Percentiles rank a stretch among this genome's conserved stretches.
phyloP scores from a whole-genome alignment of 257 asterid genomes.

The Paulownia fortunei region DNA sequence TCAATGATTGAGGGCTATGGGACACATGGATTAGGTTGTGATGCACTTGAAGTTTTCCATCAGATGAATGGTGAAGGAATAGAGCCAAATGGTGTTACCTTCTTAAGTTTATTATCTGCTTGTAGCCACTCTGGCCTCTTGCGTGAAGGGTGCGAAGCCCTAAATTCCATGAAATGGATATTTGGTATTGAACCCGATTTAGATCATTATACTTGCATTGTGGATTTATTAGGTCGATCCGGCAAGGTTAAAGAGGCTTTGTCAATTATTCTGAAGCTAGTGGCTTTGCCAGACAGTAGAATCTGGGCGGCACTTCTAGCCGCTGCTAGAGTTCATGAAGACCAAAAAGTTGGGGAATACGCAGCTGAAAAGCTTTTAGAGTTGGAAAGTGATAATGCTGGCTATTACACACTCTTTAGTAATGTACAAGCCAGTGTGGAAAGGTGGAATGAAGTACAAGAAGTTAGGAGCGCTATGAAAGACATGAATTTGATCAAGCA shows the following conservation, averaged over 20 bases:
- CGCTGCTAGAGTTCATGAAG: conserved; percentile 46
- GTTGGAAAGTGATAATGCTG: conserved; percentile 45
- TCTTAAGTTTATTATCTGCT: conserved; percentile 54
- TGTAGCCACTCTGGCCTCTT: conserved; percentile 60
- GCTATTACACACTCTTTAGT: conserved; percentile 44
- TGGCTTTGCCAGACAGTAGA: conserved; percentile 45
- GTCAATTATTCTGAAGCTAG: conserved; percentile 39
- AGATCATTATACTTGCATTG: conserved; percentile 57
- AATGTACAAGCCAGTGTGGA: conserved; percentile 44
- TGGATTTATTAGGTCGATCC: conserved; percentile 55
- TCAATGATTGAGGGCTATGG: conserved; percentile 65
- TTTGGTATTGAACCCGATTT: conserved; percentile 44
- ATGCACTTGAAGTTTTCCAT: conserved; percentile 44
- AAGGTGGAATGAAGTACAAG: conserved; percentile 53
- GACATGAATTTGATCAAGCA: conserved; percentile 42
- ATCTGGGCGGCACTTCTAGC: conserved; percentile 58
- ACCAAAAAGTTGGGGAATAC: conserved; percentile 38
- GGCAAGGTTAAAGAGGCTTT: conserved; percentile 54
- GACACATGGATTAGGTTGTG: conserved; percentile 47
- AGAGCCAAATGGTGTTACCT: conserved; percentile 48
- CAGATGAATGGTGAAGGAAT: conserved; percentile 48
- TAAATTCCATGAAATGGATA: conserved; percentile 45
- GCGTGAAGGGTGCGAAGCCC: conserved; percentile 39
- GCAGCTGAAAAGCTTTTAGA: conserved; percentile 43
- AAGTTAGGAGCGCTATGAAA: conserved; percentile 42